Base-by-base conservation (phyloP, 768 basidiomycete species). In the Auricularia sp. region DNA sequence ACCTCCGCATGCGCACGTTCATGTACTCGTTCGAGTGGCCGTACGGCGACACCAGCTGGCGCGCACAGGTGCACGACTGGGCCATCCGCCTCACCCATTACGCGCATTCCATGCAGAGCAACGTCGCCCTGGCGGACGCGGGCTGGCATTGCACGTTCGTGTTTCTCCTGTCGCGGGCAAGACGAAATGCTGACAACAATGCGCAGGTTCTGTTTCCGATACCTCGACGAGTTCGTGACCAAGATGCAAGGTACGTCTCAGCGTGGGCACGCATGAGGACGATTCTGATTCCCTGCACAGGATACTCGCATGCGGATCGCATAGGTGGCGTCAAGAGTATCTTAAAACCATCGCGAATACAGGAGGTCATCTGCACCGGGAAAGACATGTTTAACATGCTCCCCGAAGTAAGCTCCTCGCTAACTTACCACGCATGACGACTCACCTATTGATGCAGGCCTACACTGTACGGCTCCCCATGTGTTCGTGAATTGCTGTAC, bases 351-450 rank as follows among this genome's bases (percentile, higher is more conserved):
- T 71, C 74, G 47, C 73, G 81, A 51, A 85, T 87, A 39, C 85
- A 86, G 70, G 73, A 80, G 39, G 81, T 78, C 7, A 82, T 88
- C 39, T 88, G 86, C 69, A 73, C 72, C 24, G 85, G 85, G 3
- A 81, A 80, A 67, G 86, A 88, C 66, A 82, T 86, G 33, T 86
- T 86, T 70, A 82, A 78, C 13, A 86, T 86, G 85, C 72, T 86
- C 8, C 86, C 85, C 18, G 86, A 87, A 72, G 56, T 59, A 71
- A 68, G 13, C 72, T 71, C 47, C 8, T 62, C 10, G 39, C 45
- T 21, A 18, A 29, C 7, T 10, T 5, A 4, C 45, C 47, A 13
- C 10, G 18, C 54, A 33, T 3, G 29, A 3, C 8, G 21, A 33
- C 44, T 44, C 10, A 24, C 35, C 3, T 8, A 36, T 5, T 8